Evolutionary conservation across 768 basidiomycete species (phyloP).

Genomic region (Leucosporidium scottii): DNA sequence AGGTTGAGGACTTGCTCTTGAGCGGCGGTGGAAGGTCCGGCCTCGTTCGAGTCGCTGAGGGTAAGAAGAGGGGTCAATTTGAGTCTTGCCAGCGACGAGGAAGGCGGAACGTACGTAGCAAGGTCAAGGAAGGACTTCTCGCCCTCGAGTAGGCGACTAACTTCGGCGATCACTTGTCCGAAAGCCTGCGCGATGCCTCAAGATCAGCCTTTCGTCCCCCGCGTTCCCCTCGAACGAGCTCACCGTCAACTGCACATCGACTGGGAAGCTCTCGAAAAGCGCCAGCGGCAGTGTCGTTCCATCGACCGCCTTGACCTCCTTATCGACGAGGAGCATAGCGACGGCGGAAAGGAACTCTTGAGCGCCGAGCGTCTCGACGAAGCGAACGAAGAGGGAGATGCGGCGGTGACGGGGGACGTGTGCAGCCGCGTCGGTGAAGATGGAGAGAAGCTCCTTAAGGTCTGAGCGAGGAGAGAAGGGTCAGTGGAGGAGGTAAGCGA

Average conservation of each 20-base stretch:
- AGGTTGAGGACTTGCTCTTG: slow-evolving; percentile 53
- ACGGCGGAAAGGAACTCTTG: slow-evolving; percentile 73
- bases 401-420: slow-evolving; percentile 91
- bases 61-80: neutral
- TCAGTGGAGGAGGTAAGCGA: neutral
- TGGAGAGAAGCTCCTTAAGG: slow-evolving; percentile 61
- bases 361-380: slow-evolving; percentile 72
- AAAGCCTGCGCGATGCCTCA: slow-evolving; percentile 49
- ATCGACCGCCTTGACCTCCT: slow-evolving; percentile 60
- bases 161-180: slow-evolving; percentile 60
- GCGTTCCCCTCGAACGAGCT: neutral
- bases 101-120: neutral
- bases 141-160: slow-evolving; percentile 51
- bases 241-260: slow-evolving; percentile 33
- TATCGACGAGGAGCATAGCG: slow-evolving; percentile 77
- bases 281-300: slow-evolving; percentile 61
- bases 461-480: slow-evolving; percentile 11
- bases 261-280: slow-evolving; percentile 42
- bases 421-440: slow-evolving; percentile 87
- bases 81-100: neutral
- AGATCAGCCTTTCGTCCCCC: neutral
- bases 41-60: neutral
- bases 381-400: slow-evolving; percentile 80
- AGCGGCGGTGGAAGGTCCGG: neutral
- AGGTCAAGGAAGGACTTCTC: slow-evolving; percentile 22